Percentiles rank a stretch among this genome's conserved stretches.
Conservation (phyloP, 2,329 filamentous ascomycete genomes). For the Aspergillus terreus region DNA sequence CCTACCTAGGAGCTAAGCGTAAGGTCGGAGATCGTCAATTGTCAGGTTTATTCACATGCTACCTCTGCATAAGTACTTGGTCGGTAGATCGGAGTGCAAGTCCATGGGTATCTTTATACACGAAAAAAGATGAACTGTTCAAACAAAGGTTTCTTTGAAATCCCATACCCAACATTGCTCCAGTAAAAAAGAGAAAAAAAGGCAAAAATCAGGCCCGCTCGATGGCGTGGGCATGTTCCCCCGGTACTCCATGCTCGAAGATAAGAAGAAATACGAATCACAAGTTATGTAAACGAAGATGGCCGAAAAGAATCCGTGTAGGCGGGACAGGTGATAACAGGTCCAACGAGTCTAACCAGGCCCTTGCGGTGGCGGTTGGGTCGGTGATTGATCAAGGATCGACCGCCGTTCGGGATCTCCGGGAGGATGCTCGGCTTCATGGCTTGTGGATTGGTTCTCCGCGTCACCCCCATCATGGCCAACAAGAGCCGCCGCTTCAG, state of each 20-base stretch:
- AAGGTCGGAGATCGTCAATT: no score
- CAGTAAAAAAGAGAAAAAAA: background rate
- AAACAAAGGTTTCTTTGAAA: background rate
- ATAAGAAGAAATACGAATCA: background rate
- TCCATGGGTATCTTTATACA: constrained; percentile 9
- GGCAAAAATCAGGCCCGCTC: background rate
- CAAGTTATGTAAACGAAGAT: background rate
- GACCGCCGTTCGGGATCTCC: background rate
- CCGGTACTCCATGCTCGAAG: background rate
- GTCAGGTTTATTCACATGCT: no score
- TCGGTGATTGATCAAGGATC: background rate
- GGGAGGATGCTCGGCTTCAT: background rate
- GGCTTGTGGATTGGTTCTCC: constrained; percentile 1
- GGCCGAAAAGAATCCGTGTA: background rate
- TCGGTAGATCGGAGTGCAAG: background rate
- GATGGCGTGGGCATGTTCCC: background rate
- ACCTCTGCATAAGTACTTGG: no score
- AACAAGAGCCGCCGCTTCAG: constrained; percentile 36
- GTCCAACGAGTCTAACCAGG: background rate
- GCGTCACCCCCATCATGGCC: constrained; percentile 19
- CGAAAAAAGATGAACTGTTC: background rate
- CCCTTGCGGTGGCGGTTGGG: background rate
- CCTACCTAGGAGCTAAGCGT: no score
- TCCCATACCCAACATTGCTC: background rate
- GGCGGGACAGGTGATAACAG: background rate